Evolutionary conservation across 176 grass and related monocot genomes (phyloP), one percentile per base, ranked within the genome.

Genomic region (Avena atlantica): DNA sequence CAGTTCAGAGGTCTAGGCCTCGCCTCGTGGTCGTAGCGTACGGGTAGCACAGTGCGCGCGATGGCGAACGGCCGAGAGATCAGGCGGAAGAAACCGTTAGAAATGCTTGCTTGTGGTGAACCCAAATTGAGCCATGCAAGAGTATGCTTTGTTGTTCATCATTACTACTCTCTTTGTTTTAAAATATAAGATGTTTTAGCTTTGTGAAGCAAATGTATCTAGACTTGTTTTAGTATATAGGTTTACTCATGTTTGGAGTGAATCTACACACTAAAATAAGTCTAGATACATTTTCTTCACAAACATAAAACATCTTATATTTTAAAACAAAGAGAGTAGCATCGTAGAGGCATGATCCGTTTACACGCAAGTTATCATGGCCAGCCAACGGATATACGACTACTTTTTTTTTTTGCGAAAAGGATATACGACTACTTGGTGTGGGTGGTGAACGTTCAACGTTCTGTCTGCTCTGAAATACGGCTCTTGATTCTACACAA

Each of bases 1-100:
- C 68, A 42, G 44, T 17, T 60, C 59, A 73, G 68, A 81, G 76
- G 37, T 62, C 57, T 76, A 55, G 48, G 42, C 20, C 51, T 25
- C n/a, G 40, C 51, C 27, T 14, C 48, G 15, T 31, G 29, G 12
- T 58, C 20, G 29, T 71, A 34, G 63, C 63, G 63, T 66, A 34
- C 63, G 29, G 8, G 29, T 27, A 4, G 21, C 48, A 66, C 72
- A 19, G 72, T 66, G 5, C 60, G 7, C 31, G 45, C 12, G 72
- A 77, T 8, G 59, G 71, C 17, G 83, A 76, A 63, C 5, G 25
- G 31, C 44, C 19, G 2, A 5, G 2, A 5, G 64, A 11, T 0
- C 9, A 66, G 9, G 4, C 6, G 74, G 1, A 85, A 65, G 58
- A 20, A 64, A 76, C 27, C 25, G 25, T 76, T 37, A 20, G 16